Conservation (phyloP, 78 protist genomes). For the Dictyostelium intermedium region DNA sequence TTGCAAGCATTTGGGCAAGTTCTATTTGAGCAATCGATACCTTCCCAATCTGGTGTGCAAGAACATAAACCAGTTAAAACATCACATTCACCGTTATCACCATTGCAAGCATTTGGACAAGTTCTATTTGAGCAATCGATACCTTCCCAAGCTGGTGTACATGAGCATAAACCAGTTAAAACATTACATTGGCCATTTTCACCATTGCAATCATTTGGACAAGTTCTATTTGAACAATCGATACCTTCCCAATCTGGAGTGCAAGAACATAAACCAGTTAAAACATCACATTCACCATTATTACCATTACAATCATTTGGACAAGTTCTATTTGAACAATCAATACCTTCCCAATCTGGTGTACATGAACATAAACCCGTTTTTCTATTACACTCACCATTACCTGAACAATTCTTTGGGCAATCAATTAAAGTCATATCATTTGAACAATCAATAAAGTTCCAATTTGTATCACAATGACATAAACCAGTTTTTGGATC, state of each 20-base stretch:
- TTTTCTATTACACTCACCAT: conserved; percentile 10
- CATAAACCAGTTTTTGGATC: background rate
- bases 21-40: background rate
- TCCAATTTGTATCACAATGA: background rate
- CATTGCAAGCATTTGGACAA: background rate
- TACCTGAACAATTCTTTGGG: background rate
- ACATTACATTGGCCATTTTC: background rate
- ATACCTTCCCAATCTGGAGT: background rate
- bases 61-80: background rate
- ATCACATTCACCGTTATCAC: background rate
- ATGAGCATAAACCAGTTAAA: background rate
- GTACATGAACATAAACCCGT: conserved; percentile 9
- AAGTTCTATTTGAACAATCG: background rate
- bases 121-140: background rate
- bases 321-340: background rate
- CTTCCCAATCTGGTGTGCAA: background rate
- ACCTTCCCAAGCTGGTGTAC: background rate
- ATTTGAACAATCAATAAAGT: background rate
- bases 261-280: conserved; percentile 2
- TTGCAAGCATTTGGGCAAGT: background rate
- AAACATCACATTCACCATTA: background rate
- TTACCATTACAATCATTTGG: background rate
- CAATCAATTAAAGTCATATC: conserved; percentile 7
- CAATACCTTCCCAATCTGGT: background rate
- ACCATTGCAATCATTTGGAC: background rate